A percentile compares a stretch with the other conserved stretches of the same genome.
These are phyloP conservation scores for Penicillium pancosmium DNA, from an alignment of 495 filamentous ascomycete species.

Conservation along the genomic window DNA sequence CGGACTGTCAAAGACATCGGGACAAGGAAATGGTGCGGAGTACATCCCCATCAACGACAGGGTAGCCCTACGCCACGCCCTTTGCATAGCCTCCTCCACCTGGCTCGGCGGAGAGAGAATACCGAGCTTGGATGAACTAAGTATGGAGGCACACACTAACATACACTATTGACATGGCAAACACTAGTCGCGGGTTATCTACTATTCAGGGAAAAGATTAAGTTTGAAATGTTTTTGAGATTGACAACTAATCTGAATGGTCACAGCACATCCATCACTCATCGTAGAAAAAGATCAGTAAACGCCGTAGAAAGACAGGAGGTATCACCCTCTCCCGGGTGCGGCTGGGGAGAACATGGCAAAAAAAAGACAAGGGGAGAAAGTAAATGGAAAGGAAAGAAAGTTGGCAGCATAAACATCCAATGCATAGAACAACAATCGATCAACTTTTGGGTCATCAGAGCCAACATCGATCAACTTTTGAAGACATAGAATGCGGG, in stretches of 20 bases:
- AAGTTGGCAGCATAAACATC: constrained; percentile 14
- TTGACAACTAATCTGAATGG: not conserved
- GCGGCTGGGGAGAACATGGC: constrained; percentile 13
- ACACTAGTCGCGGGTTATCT: not conserved
- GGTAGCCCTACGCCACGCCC: no score
- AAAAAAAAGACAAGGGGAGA: constrained; percentile 10
- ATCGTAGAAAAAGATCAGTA: constrained; percentile 10
- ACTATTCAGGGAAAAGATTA: not conserved
- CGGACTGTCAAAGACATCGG: no score
- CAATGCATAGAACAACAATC: constrained; percentile 17
- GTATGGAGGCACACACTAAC: no score
- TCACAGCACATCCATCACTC: constrained; percentile 18
- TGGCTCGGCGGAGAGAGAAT: no score
- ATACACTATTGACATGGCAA: no score
- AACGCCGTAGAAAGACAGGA: constrained; percentile 21
- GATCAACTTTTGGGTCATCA: constrained; percentile 24
- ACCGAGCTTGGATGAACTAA: no score
- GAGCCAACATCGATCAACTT: constrained; percentile 21
- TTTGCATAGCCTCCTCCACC: no score
- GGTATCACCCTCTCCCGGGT: constrained; percentile 22
- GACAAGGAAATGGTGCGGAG: no score
- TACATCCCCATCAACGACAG: no score
- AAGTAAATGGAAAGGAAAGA: constrained; percentile 11
- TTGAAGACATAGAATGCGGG: constrained; percentile 14
- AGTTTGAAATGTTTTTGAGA: constrained; percentile 16